Conservation (phyloP, 371 early-diverging fungal species). For the Rhizopus stolonifer region DNA sequence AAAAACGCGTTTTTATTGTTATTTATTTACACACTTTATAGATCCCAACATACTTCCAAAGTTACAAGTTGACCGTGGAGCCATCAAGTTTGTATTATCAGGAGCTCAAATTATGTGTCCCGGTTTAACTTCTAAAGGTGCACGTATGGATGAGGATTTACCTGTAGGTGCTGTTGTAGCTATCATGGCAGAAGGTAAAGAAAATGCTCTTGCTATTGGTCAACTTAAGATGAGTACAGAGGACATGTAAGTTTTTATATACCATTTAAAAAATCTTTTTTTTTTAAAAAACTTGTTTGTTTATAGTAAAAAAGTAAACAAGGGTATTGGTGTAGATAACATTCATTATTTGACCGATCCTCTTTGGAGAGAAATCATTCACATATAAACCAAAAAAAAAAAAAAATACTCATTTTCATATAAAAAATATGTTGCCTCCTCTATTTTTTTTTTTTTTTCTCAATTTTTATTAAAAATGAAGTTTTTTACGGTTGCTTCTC, state of each 20-base stretch:
- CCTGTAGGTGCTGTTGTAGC: slow-evolving; percentile 83
- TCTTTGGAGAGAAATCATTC: slow-evolving; percentile 74
- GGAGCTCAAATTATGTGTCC: slow-evolving; percentile 99
- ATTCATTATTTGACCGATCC: slow-evolving; percentile 87
- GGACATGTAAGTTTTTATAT: slow-evolving; percentile 76
- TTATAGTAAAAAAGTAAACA: slow-evolving; percentile 78
- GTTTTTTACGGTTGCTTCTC: not conserved
- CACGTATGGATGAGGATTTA: slow-evolving; percentile 75
- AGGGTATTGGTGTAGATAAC: slow-evolving; percentile 88
- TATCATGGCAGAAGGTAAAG: slow-evolving; percentile 95
- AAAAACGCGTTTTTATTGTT: too few relatives aligned
- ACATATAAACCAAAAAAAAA: slow-evolving; percentile 17
- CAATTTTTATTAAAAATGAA: not conserved
- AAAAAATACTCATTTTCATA: not conserved
- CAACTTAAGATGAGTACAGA: slow-evolving; percentile 84
- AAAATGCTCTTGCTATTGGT: slow-evolving; percentile 92
- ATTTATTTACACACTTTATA: too few relatives aligned
- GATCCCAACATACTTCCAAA: slow-evolving; percentile 91
- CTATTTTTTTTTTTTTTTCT: not conserved
- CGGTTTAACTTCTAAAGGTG: slow-evolving; percentile 93
- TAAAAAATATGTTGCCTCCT: not conserved
- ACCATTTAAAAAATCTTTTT: slow-evolving; percentile 7
- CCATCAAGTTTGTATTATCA: slow-evolving; percentile 95
- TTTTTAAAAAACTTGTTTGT: not conserved
- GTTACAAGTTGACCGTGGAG: slow-evolving; percentile 95